phyloP scores from a whole-genome alignment of 805 yeast genomes.

The Schizosaccharomyces octosporus region DNA sequence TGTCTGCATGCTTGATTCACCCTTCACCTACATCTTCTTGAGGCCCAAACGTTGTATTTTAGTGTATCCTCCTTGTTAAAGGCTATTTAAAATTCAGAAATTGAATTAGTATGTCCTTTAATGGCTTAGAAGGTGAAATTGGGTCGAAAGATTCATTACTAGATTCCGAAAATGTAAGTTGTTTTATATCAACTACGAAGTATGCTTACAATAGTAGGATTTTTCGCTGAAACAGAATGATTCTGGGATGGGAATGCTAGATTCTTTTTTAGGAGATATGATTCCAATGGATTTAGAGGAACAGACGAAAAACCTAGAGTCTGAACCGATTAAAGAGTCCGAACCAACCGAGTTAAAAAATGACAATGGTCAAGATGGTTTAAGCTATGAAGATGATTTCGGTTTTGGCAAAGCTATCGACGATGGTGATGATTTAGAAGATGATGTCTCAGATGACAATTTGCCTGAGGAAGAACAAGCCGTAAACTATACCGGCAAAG shows the following conservation, averaged over 20 bases:
- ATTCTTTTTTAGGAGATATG: neutral
- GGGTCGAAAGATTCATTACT: neutral
- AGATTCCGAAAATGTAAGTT: neutral
- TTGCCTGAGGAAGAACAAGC: neutral
- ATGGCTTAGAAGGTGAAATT: neutral
- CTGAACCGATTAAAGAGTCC: neutral
- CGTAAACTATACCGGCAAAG: neutral
- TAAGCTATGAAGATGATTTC: neutral
- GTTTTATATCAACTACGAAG: neutral
- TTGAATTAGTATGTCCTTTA: neutral
- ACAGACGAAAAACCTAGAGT: neutral
- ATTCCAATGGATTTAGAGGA: neutral
- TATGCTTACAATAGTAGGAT: neutral
- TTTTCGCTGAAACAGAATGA: neutral
- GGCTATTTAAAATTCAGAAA: too few relatives aligned
- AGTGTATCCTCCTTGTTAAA: too few relatives aligned
- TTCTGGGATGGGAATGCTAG: neutral
- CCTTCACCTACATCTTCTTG: too few relatives aligned
- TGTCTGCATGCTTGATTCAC: too few relatives aligned
- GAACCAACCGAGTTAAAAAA: neutral
- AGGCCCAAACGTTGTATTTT: too few relatives aligned
- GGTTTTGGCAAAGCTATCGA: neutral
- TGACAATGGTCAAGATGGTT: neutral
- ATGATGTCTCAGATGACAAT: constrained; percentile 1
- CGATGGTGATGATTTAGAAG: constrained; percentile 2